Base-by-base conservation (phyloP, 495 filamentous ascomycete species). In the Articulospora tetracladia region DNA sequence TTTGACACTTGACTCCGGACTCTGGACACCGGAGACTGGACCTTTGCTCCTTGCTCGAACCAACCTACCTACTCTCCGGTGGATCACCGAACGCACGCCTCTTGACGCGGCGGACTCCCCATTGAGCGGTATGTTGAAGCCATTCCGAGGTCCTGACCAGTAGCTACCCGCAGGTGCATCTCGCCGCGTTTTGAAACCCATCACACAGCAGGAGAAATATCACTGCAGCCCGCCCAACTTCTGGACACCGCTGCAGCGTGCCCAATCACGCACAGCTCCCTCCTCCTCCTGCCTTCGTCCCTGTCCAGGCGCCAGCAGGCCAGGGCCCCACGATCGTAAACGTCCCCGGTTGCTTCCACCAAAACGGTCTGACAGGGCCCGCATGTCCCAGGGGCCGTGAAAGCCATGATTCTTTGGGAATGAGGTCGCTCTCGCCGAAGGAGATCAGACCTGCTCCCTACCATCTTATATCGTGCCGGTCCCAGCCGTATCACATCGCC, bases 301-400 rank as follows among this genome's bases (percentile, higher is more conserved):
- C 10, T 10, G 10, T n/a, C 34, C 10, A 39, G 10, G 20, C 47
- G 22, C 47, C 25, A 25, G 47, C n/a, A n/a, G n/a, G n/a, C n/a
- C n/a, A n/a, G 15, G 15, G 41, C 4, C 20, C 25, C 47, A 27
- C 47, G 25, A 50, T 50, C 47, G 47, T 50, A 24, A 10, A 50
- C 47, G 12, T 50, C 47, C 47, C 47, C 25, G 20, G 47, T 24
- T 50, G 47, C 39, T 44, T 44, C 39, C 20, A 50, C 47, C 25
- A 50, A 50, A 50, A 50, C 47, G 47, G 47, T 50, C 25, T 50
- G 47, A 50, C 47, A 50, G 47, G 47, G 47, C 20, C 47, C 25
- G 20, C 39, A 44, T 44, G 15, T 44, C 39, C 39, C 39, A 44
- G 39, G 39, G 39, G 39, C 15, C 39, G 39, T 44, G 7, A 44